Percentiles rank a stretch among this genome's conserved stretches.
phyloP scores from a whole-genome alignment of 2,329 filamentous ascomycete genomes.

The Domatiomyces globalis region DNA sequence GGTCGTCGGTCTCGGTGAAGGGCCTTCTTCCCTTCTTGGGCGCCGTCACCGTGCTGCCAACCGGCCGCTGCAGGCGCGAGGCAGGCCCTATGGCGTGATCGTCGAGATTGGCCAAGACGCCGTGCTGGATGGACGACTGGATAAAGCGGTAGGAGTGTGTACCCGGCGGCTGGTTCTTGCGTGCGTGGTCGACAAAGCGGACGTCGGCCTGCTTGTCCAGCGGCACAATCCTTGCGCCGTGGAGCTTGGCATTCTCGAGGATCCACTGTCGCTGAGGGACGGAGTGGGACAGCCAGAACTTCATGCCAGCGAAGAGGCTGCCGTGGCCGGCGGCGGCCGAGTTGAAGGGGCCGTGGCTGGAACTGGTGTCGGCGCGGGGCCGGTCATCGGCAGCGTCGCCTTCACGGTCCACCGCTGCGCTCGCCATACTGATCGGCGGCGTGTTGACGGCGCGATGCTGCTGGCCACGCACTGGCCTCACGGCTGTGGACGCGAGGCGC shows the following conservation, averaged over 20 bases:
- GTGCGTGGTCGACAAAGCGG: slow-evolving; percentile 44
- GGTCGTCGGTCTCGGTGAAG: slow-evolving; percentile 33
- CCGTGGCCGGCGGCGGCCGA: no score
- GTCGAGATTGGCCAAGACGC: slow-evolving; percentile 35
- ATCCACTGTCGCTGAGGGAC: slow-evolving; percentile 38
- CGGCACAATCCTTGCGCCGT: slow-evolving; percentile 41
- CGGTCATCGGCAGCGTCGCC: neutral
- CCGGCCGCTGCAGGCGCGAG: slow-evolving; percentile 27
- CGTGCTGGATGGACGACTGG: slow-evolving; percentile 38
- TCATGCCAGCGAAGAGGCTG: slow-evolving; percentile 37
- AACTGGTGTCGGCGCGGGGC: no score
- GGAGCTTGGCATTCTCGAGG: slow-evolving; percentile 24
- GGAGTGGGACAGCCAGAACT: slow-evolving; percentile 45
- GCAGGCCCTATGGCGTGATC: slow-evolving; percentile 34
- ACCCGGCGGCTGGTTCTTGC: slow-evolving; percentile 33
- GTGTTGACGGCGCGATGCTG: slow-evolving; percentile 3
- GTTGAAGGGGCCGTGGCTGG: neutral
- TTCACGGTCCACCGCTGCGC: slow-evolving; percentile 4
- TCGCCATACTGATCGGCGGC: neutral
- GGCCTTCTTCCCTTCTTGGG: slow-evolving; percentile 21
- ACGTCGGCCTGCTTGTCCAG: slow-evolving; percentile 44
- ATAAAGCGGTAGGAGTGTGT: slow-evolving; percentile 47
- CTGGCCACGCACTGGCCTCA: slow-evolving; percentile 2
- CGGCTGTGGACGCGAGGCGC: neutral
- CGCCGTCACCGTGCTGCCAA: slow-evolving; percentile 28